Evolutionary conservation across 176 grass and related monocot genomes (phyloP), one percentile per base, ranked within the genome.

Genomic region (Avena eriantha): DNA sequence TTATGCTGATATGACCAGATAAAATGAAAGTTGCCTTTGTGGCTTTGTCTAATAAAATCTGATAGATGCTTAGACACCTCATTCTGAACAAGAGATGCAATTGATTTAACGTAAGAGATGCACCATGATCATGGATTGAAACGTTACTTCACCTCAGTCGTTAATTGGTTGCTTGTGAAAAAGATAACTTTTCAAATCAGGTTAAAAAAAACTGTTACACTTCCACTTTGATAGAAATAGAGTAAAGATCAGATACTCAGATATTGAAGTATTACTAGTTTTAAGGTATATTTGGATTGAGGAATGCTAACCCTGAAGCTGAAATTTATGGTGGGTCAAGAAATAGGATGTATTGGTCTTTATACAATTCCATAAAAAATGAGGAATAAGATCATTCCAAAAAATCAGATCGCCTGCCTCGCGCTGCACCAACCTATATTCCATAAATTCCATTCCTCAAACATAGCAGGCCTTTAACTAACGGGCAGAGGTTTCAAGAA

Each of bases 81-180:
- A 56, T 64, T 81, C 33, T 76, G 23, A 67, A 54, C 35, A 76
- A 85, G 51, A 65, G 21, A 84, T 88, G 46, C 41, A 69, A 69
- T 29, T 90, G 3, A 83, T 64, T 78, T 58, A 19, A 81, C 26
- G 48, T 0, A 75, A 76, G 22, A 78, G 59, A 80, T 89, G 75
- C 9, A 56, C 18, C 19, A 89, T 76, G 53, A 85, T 59, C 24
- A 48, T 45, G 58, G 69, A 19, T 70, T 57, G 8, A 68, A 68
- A 39, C 10, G 21, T 33, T 90, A n/a, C 60, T 76, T 69, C 9
- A 71, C 8, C 18, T 46, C 69, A 84, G 65, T 6, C 39, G 6
- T 70, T 24, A 88, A 78, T 16, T 78, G 34, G 6, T 54, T 33
- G 22, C 19, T 19, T 77, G 47, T n/a, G 5, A 46, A 50, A 74